These are phyloP conservation scores for Athelia psychrophila DNA, from an alignment of 1,284 basidiomycete species.

Conservation along the genomic window DNA sequence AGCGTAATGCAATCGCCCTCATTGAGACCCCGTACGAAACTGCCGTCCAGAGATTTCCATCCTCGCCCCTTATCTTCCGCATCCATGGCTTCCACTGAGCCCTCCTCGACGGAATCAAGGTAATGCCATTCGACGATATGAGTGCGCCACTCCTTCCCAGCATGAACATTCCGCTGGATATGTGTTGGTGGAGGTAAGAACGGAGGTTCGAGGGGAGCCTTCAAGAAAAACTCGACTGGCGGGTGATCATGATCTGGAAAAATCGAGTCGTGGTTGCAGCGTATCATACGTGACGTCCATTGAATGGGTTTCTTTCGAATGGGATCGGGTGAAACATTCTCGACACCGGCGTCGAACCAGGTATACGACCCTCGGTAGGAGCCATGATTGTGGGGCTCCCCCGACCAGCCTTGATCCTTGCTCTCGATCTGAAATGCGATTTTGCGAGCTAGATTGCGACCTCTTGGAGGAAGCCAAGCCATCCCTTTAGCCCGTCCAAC, in stretches of 20 bases:
- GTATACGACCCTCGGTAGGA: conserved; percentile 4
- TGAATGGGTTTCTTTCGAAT: background rate
- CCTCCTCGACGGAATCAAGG: conserved; percentile 2
- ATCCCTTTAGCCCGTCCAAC: background rate
- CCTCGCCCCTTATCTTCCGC: conserved; percentile 1
- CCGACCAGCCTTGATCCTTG: background rate
- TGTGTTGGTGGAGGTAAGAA: background rate
- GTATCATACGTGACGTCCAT: conserved; percentile 1
- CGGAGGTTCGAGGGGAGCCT: background rate
- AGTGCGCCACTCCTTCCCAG: background rate
- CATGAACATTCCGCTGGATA: conserved; percentile 1
- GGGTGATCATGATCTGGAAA: background rate
- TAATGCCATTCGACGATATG: conserved; percentile 8
- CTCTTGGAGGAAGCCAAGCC: conserved; percentile 3
- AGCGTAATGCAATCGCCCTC: conserved; percentile 3
- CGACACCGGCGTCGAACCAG: conserved; percentile 10
- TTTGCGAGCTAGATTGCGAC: conserved; percentile 1
- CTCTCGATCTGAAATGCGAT: conserved; percentile 9
- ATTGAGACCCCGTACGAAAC: conserved; percentile 3
- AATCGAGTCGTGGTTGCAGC: background rate
- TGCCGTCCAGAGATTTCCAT: background rate
- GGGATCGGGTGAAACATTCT: background rate
- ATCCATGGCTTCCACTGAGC: background rate
- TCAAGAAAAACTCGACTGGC: background rate
- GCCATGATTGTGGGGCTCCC: background rate